Evolutionary conservation across 345 rosid genomes (phyloP).

Genomic region (Sisymbrium irio): DNA sequence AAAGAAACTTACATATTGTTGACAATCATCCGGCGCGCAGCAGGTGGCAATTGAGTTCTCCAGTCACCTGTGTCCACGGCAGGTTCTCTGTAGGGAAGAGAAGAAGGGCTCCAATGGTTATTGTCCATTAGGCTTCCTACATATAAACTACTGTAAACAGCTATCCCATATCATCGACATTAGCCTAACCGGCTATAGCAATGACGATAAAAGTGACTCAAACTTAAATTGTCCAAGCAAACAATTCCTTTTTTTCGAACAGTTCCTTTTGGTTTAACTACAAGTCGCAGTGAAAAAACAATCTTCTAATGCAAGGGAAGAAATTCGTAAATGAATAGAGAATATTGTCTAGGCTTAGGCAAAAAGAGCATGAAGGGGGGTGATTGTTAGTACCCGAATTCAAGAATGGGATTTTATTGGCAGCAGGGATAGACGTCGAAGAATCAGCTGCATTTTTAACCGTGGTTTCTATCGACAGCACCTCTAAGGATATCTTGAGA

Average conservation of each 20-base stretch:
- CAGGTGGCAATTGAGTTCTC: constrained; percentile 56
- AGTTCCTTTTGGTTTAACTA: neutral
- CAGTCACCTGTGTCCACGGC: constrained; percentile 51
- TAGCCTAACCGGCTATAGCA: no score
- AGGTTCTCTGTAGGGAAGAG: constrained; percentile 41
- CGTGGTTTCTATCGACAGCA: constrained; percentile 55
- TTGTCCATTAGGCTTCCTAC: constrained; percentile 32
- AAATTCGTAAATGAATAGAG: neutral
- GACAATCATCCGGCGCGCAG: constrained; percentile 55
- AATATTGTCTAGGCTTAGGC: neutral
- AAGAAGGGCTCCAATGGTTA: constrained; percentile 45
- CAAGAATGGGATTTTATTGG: constrained; percentile 34
- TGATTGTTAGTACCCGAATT: neutral
- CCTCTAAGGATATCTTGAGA: constrained; percentile 66
- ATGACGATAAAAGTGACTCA: no score
- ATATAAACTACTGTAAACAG: neutral
- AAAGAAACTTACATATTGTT: constrained; percentile 53
- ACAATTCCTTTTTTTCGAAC: no score
- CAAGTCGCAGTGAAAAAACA: neutral
- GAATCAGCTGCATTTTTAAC: constrained; percentile 6
- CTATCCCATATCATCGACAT: neutral
- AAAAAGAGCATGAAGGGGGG: neutral
- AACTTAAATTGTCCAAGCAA: no score
- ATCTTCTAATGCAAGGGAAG: neutral
- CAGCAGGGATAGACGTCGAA: constrained; percentile 29